Percentiles rank a stretch among this genome's conserved stretches.
phyloP scores from a whole-genome alignment of 352 stramenopile species.

The Pythium angustatum region DNA sequence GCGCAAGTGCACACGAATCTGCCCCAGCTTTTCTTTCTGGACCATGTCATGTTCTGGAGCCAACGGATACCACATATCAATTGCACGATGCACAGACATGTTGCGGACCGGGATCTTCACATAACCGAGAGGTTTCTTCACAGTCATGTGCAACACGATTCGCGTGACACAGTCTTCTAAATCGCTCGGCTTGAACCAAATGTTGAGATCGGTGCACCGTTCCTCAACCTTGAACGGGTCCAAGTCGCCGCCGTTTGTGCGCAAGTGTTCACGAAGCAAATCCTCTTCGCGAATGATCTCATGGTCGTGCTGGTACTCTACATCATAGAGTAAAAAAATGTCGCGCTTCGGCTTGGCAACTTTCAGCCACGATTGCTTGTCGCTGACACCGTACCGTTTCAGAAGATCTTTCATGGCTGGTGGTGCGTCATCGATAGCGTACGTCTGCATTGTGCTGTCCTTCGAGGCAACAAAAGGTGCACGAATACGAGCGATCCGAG shows the following conservation, averaged over 20 bases:
- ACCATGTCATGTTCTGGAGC: constrained; percentile 68
- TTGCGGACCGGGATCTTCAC: constrained; percentile 67
- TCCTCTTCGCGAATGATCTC: constrained; percentile 66
- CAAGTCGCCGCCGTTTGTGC: constrained; percentile 55
- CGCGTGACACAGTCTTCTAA: constrained; percentile 67
- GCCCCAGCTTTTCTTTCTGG: constrained; percentile 56
- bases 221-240: constrained; percentile 58
- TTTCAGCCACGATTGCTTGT: constrained; percentile 54
- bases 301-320: constrained; percentile 61
- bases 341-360: constrained; percentile 51
- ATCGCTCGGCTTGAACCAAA: constrained; percentile 60
- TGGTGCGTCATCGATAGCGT: constrained; percentile 43
- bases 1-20: constrained; percentile 57
- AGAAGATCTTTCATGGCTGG: constrained; percentile 39
- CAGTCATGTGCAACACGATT: constrained; percentile 46
- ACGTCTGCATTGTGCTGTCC: constrained; percentile 44
- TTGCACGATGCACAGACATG: constrained; percentile 56
- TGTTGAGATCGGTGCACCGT: constrained; percentile 60
- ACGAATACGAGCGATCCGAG: constrained; percentile 49
- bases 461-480: constrained; percentile 55
- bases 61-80: constrained; percentile 68
- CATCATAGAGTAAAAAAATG: constrained; percentile 68
- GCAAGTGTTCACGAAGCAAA: constrained; percentile 59
- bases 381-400: constrained; percentile 48
- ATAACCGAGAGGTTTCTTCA: constrained; percentile 53